Evolutionary conservation across 2,329 filamentous ascomycete genomes (phyloP), one percentile per base, ranked within the genome.

Genomic region (Fusarium sp.): DNA sequence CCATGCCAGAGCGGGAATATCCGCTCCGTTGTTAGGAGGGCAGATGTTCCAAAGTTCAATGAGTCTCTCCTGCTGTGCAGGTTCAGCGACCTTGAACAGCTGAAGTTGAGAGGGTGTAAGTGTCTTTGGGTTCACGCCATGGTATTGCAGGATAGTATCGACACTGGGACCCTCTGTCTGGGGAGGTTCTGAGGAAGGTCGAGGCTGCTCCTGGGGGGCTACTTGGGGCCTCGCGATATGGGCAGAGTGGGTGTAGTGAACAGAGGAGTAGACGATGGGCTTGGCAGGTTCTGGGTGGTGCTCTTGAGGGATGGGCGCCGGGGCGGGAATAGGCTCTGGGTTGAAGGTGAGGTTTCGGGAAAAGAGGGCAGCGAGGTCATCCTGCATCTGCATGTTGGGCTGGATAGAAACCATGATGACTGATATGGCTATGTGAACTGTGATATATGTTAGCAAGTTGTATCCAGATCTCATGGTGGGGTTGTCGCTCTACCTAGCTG

Each of bases 41-140:
- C 91, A 94, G 75, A 95, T 94, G 68, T 91, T 92, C 95, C 95
- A 98, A 18, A 97, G 90, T 81, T 97, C 93, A 43, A 97, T 87
- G 18, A 98, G 87, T 24, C 94, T 90, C 67, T 92, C 84, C 78
- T 92, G 91, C 82, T 97, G 94, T 50, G 92, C 87, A 27, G 89
- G 85, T 67, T 93, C 92, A 62, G 94, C 94, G 71, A 92, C 91
- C 75, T 90, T 90, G 86, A 97, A 97, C 45, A 98, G 90, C 69
- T 93, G 89, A 61, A 95, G 83, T 81, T 98, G 95, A 5, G 92
- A 92, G 6, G 91, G 88, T 14, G 93, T 93, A 52, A 98, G 88
- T 24, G 89, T 86, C 10, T 86, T 81, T 4, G 93, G 89, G 80
- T 97, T 90, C 76, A 98, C 91, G 74, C 92, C 92, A 80, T 95